Evolutionary conservation across 257 asterid species (phyloP), one percentile per base, ranked within the genome.

Genomic region (Solanum gracilifrons): DNA sequence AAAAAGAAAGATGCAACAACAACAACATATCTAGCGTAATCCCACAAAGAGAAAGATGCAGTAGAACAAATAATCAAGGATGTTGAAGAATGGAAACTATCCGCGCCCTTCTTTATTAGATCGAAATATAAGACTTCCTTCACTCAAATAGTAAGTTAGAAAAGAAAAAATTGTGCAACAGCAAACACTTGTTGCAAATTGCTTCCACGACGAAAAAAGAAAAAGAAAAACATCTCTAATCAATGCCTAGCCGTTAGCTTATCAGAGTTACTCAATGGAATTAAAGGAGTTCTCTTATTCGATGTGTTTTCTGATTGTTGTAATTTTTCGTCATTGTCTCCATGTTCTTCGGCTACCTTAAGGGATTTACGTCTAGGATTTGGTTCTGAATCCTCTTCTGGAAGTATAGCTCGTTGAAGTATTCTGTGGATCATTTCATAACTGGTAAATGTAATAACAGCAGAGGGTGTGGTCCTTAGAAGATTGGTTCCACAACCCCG

Each of bases 401-500:
- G 95, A 86, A 94, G 91, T 10, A 94, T 89, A 23, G 88, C 79
- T 27, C 84, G 92, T 86, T 87, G 92, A 88, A 97, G 90, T 82
- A 93, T 89, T 83, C 95, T 92, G 68, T 92, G 98, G 66, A 97
- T 96, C 98, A 94, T 95, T 90, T 97, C 99, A 25, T 92, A 97
- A 84, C 98, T 93, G 85, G 98, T 96, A 83, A 97, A 97, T 48
- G 99, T 97, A 85, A 97, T 96, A 37, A 95, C 94, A 66, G 99
- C 98, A 76, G 99, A 94, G 33, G 99, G 99, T 41, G 98, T 97
- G 48, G 99, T 97, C 87, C 99, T 88, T 84, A 97, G 64, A 88
- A 97, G 98, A 93, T 97, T 97, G 55, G 99, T 96, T 68, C 93
- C 99, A 89, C 99, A 97, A 29, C 99, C 99, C 2, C 99, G 97